These are phyloP conservation scores for Yarrowia keelungensis DNA, from an alignment of 805 yeast species.

Conservation along the genomic window DNA sequence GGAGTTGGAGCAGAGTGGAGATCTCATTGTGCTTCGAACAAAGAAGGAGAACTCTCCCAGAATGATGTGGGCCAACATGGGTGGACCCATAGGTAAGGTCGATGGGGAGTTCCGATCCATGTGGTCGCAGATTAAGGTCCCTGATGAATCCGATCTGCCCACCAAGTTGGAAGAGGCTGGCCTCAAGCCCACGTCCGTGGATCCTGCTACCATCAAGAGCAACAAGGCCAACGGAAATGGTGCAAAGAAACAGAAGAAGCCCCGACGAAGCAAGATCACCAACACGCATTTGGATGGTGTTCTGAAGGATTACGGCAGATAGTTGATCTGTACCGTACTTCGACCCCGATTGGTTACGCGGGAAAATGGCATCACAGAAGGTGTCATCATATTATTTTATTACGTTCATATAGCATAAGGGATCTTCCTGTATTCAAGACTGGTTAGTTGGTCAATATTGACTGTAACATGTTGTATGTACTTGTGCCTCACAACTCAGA, in stretches of 20 bases:
- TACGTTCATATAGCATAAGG: slow-evolving; percentile 18
- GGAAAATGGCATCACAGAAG: neutral
- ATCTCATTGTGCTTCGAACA: slow-evolving; percentile 82
- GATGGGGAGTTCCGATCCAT: slow-evolving; percentile 81
- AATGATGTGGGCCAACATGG: slow-evolving; percentile 87
- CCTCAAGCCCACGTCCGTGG: slow-evolving; percentile 97
- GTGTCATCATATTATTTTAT: slow-evolving; percentile 18
- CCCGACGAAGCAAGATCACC: slow-evolving; percentile 91
- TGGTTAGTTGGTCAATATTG: too few relatives aligned
- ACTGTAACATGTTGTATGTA: too few relatives aligned
- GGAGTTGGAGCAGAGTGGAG: slow-evolving; percentile 76
- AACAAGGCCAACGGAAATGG: slow-evolving; percentile 61
- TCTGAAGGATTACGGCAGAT: slow-evolving; percentile 72
- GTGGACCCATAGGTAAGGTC: slow-evolving; percentile 71
- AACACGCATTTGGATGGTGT: slow-evolving; percentile 97
- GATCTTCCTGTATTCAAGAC: neutral
- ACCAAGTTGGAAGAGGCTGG: slow-evolving; percentile 78
- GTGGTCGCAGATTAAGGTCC: slow-evolving; percentile 83
- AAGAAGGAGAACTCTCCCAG: slow-evolving; percentile 95
- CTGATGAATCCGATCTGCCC: slow-evolving; percentile 82
- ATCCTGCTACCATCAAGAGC: slow-evolving; percentile 82
- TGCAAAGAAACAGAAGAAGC: slow-evolving; percentile 83
- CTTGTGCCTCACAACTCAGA: too few relatives aligned
- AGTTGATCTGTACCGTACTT: neutral
- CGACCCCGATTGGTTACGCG: neutral